Evolutionary conservation across 495 filamentous ascomycete genomes (phyloP).

Genomic region (Annulohypoxylon bovei): DNA sequence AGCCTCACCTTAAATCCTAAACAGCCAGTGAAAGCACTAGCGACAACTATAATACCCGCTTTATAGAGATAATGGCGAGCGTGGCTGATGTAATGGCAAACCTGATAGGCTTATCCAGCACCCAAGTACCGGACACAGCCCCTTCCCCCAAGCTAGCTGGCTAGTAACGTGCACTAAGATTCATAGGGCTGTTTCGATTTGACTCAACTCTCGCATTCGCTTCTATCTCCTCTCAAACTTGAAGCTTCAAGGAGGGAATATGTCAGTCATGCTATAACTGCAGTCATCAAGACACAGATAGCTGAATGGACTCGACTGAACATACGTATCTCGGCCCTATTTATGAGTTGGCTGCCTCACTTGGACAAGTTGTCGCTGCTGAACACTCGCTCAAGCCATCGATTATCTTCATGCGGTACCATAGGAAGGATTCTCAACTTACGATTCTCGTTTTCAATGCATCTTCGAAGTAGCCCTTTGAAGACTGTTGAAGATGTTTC

Average conservation of each 20-base stretch:
- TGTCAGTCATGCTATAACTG: conserved; percentile 5
- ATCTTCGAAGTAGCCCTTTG: background rate
- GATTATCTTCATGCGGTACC: conserved; percentile 2
- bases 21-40: background rate
- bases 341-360: background rate
- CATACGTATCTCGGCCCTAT: conserved; percentile 5
- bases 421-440: background rate
- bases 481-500: background rate
- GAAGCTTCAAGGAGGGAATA: background rate
- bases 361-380: background rate
- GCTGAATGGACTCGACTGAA: background rate
- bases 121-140: background rate
- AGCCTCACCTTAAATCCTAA: conserved; percentile 6
- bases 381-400: background rate
- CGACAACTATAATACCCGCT: background rate
- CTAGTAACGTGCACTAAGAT: too few relatives aligned
- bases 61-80: background rate
- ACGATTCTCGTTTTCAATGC: background rate
- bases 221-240: background rate
- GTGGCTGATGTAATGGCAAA: conserved; percentile 5
- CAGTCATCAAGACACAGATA: background rate
- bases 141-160: background rate
- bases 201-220: background rate
- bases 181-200: background rate
- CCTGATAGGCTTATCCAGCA: background rate